A percentile compares a stretch with the other conserved stretches of the same genome.
Conservation (phyloP, 108 stramenopile genomes). For the Nitzschia inconspicua region DNA sequence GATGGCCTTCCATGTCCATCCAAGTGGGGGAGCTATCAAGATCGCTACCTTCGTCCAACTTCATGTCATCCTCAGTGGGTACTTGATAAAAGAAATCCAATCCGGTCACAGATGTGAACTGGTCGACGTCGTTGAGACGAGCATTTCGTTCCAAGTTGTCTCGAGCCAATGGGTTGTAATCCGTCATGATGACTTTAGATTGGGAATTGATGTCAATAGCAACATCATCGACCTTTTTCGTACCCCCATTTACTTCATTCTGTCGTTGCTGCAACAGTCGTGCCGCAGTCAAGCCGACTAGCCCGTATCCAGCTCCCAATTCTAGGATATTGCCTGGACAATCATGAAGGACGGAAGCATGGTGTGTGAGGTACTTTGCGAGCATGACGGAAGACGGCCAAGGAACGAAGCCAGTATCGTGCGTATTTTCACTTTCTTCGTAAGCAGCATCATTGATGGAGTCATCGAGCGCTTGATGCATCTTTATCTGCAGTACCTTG, state of each 20-base stretch:
- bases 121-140: background rate
- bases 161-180: background rate
- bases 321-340: background rate
- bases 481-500: slow-evolving; percentile 8
- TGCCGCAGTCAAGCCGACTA: slow-evolving; percentile 8
- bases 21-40: slow-evolving; percentile 4
- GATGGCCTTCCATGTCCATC: slow-evolving; percentile 9
- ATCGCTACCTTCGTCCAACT: no score
- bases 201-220: background rate
- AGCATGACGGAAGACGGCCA: slow-evolving; percentile 8
- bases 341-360: background rate
- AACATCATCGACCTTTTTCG: slow-evolving; percentile 3
- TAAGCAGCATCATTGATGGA: no score
- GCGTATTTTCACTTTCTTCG: slow-evolving; percentile 3
- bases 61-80: slow-evolving; percentile 4
- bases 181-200: slow-evolving; percentile 8
- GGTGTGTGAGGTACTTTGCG: background rate
- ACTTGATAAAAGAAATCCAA: slow-evolving; percentile 15
- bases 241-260: slow-evolving; percentile 1
- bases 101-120: background rate
- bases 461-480: slow-evolving; percentile 9
- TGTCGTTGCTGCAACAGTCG: background rate
- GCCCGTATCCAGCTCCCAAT: slow-evolving; percentile 8
- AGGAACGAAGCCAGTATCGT: slow-evolving; percentile 7
- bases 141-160: slow-evolving; percentile 10